Base-by-base conservation (phyloP, 2,329 filamentous ascomycete species). In the Penicillium verrucosum region DNA sequence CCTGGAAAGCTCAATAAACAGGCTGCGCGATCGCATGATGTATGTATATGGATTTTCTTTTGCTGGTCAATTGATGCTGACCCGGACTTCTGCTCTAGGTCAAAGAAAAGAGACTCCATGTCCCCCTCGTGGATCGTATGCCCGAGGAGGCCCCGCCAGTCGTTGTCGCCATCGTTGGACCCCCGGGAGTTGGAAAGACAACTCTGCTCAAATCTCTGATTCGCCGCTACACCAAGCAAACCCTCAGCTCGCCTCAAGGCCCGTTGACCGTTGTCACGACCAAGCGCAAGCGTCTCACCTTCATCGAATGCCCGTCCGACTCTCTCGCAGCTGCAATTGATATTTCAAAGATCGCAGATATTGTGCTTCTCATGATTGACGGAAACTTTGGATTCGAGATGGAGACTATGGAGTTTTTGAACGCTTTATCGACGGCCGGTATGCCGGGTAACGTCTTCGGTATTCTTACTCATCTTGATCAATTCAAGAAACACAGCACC, bases 381-480 rank as follows among this genome's bases (percentile, higher is more conserved):
- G 95, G 94, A 54, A 97, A 97, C 77, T 99, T 89, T 69, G 95
- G 94, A 14, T 99, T 99, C 71, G 94, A 99, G 77, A 99, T 99
- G 94, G 94, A 99, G 81, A 99, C 94, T 0, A 99, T 99, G 94
- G 94, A 99, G 76, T 99, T 99, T 60, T 79, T 99, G 70, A 97
- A 97, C 67, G 87, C 97, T 18, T 80, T 99, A 49, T 89, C 90
- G n/a, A 86, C 91, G 2, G 96, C 90, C 30, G 94, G 94, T 74
- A 97, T 99, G 93, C 94, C 95, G 0, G 93, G 94, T 63, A 99
- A 99, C 68, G 92, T 99, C 37, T 97, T 99, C 71, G 94, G 94
- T 51, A 92, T 99, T 56, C 82, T 99, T 43, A 97, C 94, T 16
- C 95, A 99, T 79, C 81, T 99, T 59, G 94, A 99, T 72, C 80